These are phyloP conservation scores for Voacanga thouarsii DNA, from an alignment of 257 asterid species.

Conservation along the genomic window DNA sequence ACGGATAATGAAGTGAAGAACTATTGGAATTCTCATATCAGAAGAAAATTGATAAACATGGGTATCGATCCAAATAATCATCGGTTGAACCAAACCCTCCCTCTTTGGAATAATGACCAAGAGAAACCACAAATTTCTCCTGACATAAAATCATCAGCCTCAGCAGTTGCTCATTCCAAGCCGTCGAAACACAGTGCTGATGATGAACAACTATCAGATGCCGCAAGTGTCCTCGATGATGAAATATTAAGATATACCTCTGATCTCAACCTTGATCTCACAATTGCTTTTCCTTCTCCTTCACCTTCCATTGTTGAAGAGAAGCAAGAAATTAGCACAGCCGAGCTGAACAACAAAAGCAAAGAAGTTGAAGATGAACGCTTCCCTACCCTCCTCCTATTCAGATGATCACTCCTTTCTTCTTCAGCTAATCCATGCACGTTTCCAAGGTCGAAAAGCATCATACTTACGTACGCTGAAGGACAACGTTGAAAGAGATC, in stretches of 20 bases:
- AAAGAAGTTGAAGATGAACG: conserved; percentile 7
- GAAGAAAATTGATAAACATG: conserved; percentile 24
- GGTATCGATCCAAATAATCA: conserved; percentile 51
- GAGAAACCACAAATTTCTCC: background rate
- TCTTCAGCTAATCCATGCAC: too few species aligned
- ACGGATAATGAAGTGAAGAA: conserved; percentile 43
- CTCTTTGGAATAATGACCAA: background rate
- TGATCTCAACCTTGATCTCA: conserved; percentile 18
- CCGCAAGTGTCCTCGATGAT: conserved; percentile 3
- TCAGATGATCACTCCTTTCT: background rate
- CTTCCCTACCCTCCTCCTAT: conserved; percentile 3
- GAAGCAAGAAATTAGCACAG: background rate
- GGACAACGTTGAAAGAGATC: too few species aligned
- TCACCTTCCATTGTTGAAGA: conserved; percentile 3
- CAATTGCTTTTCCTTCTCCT: conserved; percentile 10
- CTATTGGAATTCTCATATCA: conserved; percentile 45
- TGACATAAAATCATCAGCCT: conserved; percentile 3
- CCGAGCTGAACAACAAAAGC: background rate
- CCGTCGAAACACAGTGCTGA: background rate
- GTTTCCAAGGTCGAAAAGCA: too few species aligned
- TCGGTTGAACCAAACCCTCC: conserved; percentile 21
- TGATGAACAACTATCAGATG: conserved; percentile 15
- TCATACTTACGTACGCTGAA: too few species aligned
- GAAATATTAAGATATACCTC: background rate
- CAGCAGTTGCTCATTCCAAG: background rate